Evolutionary conservation across 306 rosid species (phyloP), one percentile per base, ranked within the genome.

Genomic region (Phaseolus lunatus): DNA sequence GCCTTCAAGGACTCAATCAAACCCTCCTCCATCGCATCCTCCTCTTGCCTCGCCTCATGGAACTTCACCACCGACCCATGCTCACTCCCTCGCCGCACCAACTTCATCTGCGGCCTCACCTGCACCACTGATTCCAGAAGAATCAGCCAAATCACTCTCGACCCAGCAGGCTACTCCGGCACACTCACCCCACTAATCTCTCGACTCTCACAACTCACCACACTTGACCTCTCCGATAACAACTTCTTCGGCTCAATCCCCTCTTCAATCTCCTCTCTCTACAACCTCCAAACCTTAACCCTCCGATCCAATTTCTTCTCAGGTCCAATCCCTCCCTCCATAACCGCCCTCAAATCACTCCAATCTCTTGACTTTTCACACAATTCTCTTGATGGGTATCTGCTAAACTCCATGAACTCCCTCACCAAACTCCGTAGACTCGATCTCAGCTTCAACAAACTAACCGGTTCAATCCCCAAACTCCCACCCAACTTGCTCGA

Each of bases 21-120:
- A 76, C 77, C 95, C 59, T 81, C 93, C 11, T 92, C 98, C 22
- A 88, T 95, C 37, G 63, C 84, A 10, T 78, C 93, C 0, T 92
- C 81, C 82, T 90, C 98, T 5, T 95, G 98, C 76, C 47, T 95
- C 31, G 90, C 87, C 33, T 90, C 97, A 11, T 95, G 98, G 98
- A 88, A 90, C 87, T 95, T 95, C 91, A 64, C 91, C 87, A 26
- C 67, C 29, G 96, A 95, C 49, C 96, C 98, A 3, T 95, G 98
- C 43, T 67, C 90, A 9, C 0, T 85, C 58, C 97, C 97, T 37
- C 97, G 84, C 83, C 97, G 92, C 18, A 87, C 78, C 78, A 63
- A 31, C 88, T 95, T 95, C 91, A 78, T 80, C 47, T 95, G 98
- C 74, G 96, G 92, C 58, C 49, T 92, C 86, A 81, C 92, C 66